Base-by-base conservation (phyloP, 2,329 filamentous ascomycete species). In the Verticillium longisporum region DNA sequence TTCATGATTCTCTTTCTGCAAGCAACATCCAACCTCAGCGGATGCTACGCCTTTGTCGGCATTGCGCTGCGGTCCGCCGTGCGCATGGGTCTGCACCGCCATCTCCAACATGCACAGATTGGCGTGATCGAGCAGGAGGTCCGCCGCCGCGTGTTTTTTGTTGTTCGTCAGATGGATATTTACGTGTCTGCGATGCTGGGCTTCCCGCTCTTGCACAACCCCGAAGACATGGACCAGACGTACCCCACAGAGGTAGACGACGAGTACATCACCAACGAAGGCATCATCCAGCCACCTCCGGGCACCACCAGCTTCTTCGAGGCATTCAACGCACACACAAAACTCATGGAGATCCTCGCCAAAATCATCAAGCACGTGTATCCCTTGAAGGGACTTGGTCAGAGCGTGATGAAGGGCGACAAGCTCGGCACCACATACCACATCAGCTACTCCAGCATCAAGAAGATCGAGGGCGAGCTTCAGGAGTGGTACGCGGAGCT, bases 1-100 rank as follows among this genome's bases (percentile, higher is more conserved):
- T 92, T 91, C 71, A 90, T 92, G 82, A 89, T 92, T 57, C 77
- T 94, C 2, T 95, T 93, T 69, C 80, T 94, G 1, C 91, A 95
- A 69, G 86, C 88, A 2, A 90, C 91, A 1, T 89, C 90, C 10
- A 91, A 91, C 69, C 77, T 94, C 34, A 90, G 87, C 69, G 89
- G 87, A 10, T 94, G 90, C 70, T 94, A 94, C 72, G 86, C 89
- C 0, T 92, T 91, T 67, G 83, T 94, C 56, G 90, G 90, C 6
- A 89, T 94, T 67, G 90, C 89, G 2, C 77, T 93, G 57, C 84
- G 90, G 58, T 88, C 89, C 6, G 86, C 89, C n/a, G 75, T 94
- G 37, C 85, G 90, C 33, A 87, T 94, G 75, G 91, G 91, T 7
- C 78, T 94, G 32, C 91, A 95, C 71, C 87, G 91, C 59, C 85